Conservation (phyloP, 2,329 filamentous ascomycete genomes). For the Penicillium sp. region DNA sequence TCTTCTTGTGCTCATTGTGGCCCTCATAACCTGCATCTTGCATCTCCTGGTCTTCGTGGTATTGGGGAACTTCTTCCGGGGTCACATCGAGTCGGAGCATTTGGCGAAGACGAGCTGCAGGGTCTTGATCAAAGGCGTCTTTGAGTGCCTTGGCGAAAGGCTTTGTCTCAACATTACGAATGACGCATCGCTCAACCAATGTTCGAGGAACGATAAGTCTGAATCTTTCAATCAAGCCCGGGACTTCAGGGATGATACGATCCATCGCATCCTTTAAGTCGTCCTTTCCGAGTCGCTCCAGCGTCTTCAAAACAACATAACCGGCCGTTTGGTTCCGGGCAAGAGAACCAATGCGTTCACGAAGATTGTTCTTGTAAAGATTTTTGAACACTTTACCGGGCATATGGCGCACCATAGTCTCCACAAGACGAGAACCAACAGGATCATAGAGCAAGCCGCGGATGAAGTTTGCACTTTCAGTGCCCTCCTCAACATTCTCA, state of each 20-base stretch:
- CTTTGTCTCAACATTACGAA: slow-evolving; percentile 60
- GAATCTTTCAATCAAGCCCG: slow-evolving; percentile 69
- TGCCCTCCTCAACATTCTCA: slow-evolving; percentile 69
- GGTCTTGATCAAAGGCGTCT: slow-evolving; percentile 56
- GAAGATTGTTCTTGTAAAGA: slow-evolving; percentile 77
- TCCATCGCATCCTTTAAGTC: slow-evolving; percentile 73
- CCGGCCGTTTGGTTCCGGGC: slow-evolving; percentile 87
- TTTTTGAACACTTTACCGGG: slow-evolving; percentile 90
- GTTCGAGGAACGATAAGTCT: slow-evolving; percentile 77
- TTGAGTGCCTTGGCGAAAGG: slow-evolving; percentile 59
- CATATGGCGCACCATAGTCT: slow-evolving; percentile 76
- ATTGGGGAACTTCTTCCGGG: slow-evolving; percentile 7
- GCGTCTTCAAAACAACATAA: slow-evolving; percentile 79
- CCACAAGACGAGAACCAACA: slow-evolving; percentile 84
- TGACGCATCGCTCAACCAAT: slow-evolving; percentile 77
- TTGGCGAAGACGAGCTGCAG: slow-evolving; percentile 54
- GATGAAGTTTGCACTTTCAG: slow-evolving; percentile 75
- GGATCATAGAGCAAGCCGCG: slow-evolving; percentile 85
- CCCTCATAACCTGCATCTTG: slow-evolving; percentile 49
- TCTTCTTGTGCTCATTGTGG: slow-evolving; percentile 3
- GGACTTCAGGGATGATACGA: slow-evolving; percentile 70
- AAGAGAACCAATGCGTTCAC: slow-evolving; percentile 73
- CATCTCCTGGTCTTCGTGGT: slow-evolving; percentile 42
- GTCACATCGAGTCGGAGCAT: slow-evolving; percentile 55
- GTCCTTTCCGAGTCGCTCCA: slow-evolving; percentile 82